Conservation (phyloP, 1,284 basidiomycete genomes). For the Trametes polyzona region DNA sequence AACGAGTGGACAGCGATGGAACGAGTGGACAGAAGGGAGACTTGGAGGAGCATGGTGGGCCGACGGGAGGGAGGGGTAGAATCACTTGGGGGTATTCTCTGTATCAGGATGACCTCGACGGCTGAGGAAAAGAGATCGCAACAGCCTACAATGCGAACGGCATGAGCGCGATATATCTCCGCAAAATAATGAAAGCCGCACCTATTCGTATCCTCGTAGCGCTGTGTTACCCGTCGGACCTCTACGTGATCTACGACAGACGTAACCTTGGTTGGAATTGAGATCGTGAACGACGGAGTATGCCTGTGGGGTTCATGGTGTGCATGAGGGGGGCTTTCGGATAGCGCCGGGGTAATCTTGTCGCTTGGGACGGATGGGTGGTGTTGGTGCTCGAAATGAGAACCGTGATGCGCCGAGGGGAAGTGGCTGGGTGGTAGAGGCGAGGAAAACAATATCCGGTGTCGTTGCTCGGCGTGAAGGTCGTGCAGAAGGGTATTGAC, state of each 20-base stretch:
- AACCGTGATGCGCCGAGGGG: constrained; percentile 1
- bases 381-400: not conserved
- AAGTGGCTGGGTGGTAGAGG: constrained; percentile 19
- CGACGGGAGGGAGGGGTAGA: no score
- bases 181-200: constrained; percentile 35
- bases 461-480: constrained; percentile 66
- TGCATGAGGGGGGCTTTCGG: not conserved
- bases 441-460: constrained; percentile 53
- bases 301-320: not conserved
- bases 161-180: constrained; percentile 2
- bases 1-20: not conserved
- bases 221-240: constrained; percentile 51
- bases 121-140: constrained; percentile 64
- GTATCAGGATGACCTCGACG: constrained; percentile 51
- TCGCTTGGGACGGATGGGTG: not conserved
- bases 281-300: constrained; percentile 14
- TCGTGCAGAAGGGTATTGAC: constrained; percentile 68
- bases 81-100: not conserved
- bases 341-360: not conserved
- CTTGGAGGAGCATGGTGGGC: no score
- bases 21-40: not conserved
- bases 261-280: constrained; percentile 15
- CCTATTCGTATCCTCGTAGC: constrained; percentile 71
- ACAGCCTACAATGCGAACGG: constrained; percentile 37
- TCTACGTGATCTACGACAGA: constrained; percentile 35